phyloP scores from a whole-genome alignment of 768 basidiomycete species.

The Strobilomyces dryophilus region DNA sequence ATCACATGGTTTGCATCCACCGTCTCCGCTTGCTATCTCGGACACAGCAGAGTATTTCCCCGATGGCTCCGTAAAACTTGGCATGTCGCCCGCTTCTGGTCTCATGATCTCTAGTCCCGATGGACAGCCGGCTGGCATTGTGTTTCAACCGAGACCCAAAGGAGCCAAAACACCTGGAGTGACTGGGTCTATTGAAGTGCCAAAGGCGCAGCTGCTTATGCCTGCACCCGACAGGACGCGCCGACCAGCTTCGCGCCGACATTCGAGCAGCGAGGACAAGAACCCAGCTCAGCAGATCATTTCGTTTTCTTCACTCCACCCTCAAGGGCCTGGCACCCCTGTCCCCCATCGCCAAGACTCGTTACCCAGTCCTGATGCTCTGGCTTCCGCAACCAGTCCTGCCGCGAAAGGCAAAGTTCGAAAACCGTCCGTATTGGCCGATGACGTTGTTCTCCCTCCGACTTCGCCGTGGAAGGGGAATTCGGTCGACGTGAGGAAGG shows the following conservation, averaged over 20 bases:
- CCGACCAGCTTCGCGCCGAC: slow-evolving; percentile 24
- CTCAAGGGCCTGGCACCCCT: slow-evolving; percentile 10
- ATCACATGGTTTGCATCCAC: slow-evolving; percentile 41
- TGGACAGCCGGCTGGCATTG: slow-evolving; percentile 91
- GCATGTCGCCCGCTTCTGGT: slow-evolving; percentile 76
- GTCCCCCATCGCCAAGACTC: slow-evolving; percentile 24
- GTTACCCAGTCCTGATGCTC: slow-evolving; percentile 20
- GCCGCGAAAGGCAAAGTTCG: slow-evolving; percentile 23
- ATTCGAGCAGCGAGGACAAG: slow-evolving; percentile 27
- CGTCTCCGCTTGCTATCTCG: slow-evolving; percentile 67
- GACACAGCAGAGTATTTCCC: slow-evolving; percentile 67
- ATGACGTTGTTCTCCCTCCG: slow-evolving; percentile 17
- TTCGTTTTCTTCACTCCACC: slow-evolving; percentile 30
- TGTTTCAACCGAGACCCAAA: slow-evolving; percentile 78
- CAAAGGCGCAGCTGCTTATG: slow-evolving; percentile 36
- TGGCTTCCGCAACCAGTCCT: slow-evolving; percentile 1
- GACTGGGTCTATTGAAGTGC: slow-evolving; percentile 39
- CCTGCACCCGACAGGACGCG: slow-evolving; percentile 27
- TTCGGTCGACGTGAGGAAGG: slow-evolving; percentile 28
- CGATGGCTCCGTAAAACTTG: slow-evolving; percentile 66
- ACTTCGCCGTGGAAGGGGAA: slow-evolving; percentile 24
- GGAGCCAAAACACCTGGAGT: slow-evolving; percentile 33
- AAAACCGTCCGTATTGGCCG: slow-evolving; percentile 30
- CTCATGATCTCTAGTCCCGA: slow-evolving; percentile 90
- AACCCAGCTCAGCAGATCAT: slow-evolving; percentile 20